Conservation (phyloP, 2,329 filamentous ascomycete species). For the Chaetothyriales sp. region DNA sequence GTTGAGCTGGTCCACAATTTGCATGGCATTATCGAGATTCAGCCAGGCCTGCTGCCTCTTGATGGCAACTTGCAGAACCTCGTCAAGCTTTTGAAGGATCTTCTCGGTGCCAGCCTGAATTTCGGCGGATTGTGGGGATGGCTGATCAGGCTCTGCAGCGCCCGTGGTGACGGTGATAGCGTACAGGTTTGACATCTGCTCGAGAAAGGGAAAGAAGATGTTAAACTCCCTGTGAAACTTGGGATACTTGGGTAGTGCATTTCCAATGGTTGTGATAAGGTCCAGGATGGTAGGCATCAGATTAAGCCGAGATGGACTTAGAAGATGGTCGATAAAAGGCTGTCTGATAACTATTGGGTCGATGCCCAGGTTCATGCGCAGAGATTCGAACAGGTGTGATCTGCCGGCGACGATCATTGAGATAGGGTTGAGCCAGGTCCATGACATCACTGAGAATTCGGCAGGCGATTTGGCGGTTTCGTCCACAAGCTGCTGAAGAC, state of each 20-base stretch:
- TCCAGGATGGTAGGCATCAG: background rate
- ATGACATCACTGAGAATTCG: background rate
- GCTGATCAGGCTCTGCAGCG: background rate
- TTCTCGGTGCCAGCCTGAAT: background rate
- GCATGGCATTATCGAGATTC: conserved; percentile 28
- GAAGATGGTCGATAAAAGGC: background rate
- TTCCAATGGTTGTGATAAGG: background rate
- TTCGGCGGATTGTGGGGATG: background rate
- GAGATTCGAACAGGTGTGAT: background rate
- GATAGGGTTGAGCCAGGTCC: background rate
- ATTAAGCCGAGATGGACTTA: background rate
- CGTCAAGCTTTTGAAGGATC: conserved; percentile 7
- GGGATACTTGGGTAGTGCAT: background rate
- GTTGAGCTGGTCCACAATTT: conserved; percentile 24
- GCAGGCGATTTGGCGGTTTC: conserved; percentile 7
- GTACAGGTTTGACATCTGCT: background rate
- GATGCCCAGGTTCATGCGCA: background rate
- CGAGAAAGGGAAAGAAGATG: background rate
- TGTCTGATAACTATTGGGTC: background rate
- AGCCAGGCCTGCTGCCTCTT: conserved; percentile 31
- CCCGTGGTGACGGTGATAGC: background rate
- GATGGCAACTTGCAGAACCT: conserved; percentile 26
- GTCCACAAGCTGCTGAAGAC: conserved; percentile 21
- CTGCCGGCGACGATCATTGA: background rate
- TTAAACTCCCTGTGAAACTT: background rate